Base-by-base conservation (phyloP, 495 filamentous ascomycete genomes). In the Hypoxylon lenormandii region DNA sequence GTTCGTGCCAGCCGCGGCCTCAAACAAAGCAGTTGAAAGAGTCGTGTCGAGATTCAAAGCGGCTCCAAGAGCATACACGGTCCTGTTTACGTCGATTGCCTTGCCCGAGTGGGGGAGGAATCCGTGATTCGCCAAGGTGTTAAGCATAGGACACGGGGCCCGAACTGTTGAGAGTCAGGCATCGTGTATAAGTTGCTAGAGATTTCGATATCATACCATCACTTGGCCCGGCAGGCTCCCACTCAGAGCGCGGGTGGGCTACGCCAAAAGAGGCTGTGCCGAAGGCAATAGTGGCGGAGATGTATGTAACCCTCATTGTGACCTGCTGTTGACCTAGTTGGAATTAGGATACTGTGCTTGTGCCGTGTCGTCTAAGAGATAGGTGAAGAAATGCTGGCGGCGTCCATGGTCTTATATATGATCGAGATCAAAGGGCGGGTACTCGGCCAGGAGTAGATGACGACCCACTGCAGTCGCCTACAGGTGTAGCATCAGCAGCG, bases 1-100 rank as follows among this genome's bases (percentile, higher is more conserved):
- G 67, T 84, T 86, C 4, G 81, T 80, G 21, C 76, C 73, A 1
- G 79, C 49, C 23, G 80, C 85, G 23, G 77, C 74, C 1, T 79
- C 57, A 49, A 80, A 84, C 56, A 88, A 75, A 7, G 77, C 50
- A 5, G 22, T 61, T 1, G 67, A 73, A 0, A 86, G 70, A 2
- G 46, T 54, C 1, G 51, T 30, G 33, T 79, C 76, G 58, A 86
- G 72, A 61, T 86, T 83, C n/a, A 86, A 70, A 0, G 75, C 82
- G 0, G 70, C 60, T 1, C 40, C 43, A 5, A 88, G 71, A 18
- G 75, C 84, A 16, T 77, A 56, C 1, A 78, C 54, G 0, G 73
- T 74, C 15, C 70, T 71, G 18, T 78, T 71, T 37, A 61, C 60
- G 36, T 75, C 73, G 50, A 85, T 78, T 57, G 78, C 71, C 42